A percentile compares a stretch with the other conserved stretches of the same genome.
These are phyloP conservation scores for Ophiostoma tasmaniense DNA, from an alignment of 2,329 filamentous ascomycete genomes.

Conservation along the genomic window DNA sequence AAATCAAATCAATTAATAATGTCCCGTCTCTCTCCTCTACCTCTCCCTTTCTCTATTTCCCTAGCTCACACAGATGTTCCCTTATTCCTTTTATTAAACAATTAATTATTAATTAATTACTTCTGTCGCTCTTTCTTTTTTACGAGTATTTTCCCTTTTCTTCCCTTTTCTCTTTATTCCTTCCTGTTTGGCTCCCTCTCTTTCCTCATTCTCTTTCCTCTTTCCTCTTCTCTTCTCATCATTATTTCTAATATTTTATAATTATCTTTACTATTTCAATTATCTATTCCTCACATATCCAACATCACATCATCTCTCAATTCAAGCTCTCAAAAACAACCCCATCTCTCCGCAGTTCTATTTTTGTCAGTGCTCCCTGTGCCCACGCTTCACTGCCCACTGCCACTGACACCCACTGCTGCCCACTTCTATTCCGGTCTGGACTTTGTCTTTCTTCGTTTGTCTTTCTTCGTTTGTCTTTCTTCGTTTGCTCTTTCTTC, in stretches of 20 bases:
- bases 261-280: background rate
- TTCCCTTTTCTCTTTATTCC: background rate
- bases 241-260: background rate
- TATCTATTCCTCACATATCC: background rate
- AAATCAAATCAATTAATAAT: background rate
- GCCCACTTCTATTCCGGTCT: background rate
- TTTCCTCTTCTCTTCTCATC: background rate
- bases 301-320: no score
- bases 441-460: no score
- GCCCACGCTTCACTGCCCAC: background rate
- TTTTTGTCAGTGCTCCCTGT: slow-evolving; percentile 3
- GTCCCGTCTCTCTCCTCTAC: background rate
- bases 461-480: background rate
- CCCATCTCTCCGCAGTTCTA: background rate
- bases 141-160: background rate
- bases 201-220: background rate
- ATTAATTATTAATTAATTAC: no score
- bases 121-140: no score
- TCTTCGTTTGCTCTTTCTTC: background rate
- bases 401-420: background rate
- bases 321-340: background rate
- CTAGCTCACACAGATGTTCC: background rate
- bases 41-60: background rate
- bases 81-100: background rate
- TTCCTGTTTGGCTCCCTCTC: background rate